Evolutionary conservation across 495 filamentous ascomycete genomes (phyloP), one percentile per base, ranked within the genome.

Genomic region (Neohortaea acidophila): DNA sequence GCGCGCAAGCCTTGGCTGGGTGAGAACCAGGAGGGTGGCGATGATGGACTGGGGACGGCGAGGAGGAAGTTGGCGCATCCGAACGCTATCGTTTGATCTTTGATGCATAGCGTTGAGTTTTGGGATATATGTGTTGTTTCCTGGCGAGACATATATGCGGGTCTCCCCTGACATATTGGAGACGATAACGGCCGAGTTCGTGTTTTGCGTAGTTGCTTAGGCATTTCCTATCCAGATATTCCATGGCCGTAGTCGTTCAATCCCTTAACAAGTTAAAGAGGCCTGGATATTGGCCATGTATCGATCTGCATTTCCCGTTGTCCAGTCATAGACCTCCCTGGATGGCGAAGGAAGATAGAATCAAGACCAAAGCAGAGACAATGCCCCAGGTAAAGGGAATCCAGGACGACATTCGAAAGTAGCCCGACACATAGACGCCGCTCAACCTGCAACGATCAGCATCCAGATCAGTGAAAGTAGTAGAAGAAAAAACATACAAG

Each of bases 391-490:
- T 68, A 51, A 93, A 83, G 11, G 89, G 89, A 27, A 94, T 79
- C 89, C 91, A 97, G 2, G 89, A 94, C 36, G 84, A 91, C 87
- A 96, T 93, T 45, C 73, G 62, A 53, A 92, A 94, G 58, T 76
- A 81, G 21, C 85, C 89, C 12, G 83, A 72, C 46, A 80, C 73
- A 52, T 96, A 97, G 30, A 89, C 74, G 4, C 79, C 81, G 18
- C 84, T 84, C 9, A 97, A 70, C 35, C 87, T 94, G 48, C 31
- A 28, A 14, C n/a, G 12, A n/a, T 22, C 12, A 26, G 38, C 19
- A 7, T 21, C 29, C 27, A n/a, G n/a, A 28, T 15, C 13, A 8
- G n/a, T 12, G 23, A 18, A 20, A 7, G 22, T 15, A 44, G 36
- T 7, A 28, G 8, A 25, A 22, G 9, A 1, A 36, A 19, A 30